phyloP scores from a whole-genome alignment of 345 rosid genomes.

The Camelina neglecta region DNA sequence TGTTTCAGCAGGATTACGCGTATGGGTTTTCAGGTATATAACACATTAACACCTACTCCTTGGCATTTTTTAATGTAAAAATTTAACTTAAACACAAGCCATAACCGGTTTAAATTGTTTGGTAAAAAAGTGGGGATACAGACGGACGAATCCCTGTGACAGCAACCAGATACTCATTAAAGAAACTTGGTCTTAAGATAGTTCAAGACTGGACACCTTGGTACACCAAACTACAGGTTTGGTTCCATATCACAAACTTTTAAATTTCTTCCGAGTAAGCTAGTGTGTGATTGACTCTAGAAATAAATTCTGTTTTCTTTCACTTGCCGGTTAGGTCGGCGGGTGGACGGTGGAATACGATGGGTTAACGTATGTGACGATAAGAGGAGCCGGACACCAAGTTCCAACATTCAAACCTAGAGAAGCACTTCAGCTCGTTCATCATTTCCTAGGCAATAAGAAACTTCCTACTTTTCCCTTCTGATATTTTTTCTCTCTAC shows the following conservation, averaged over 20 bases:
- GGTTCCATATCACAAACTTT: neutral
- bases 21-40: slow-evolving; percentile 76
- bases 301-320: neutral
- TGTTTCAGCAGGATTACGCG: slow-evolving; percentile 66
- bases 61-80: neutral
- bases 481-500: slow-evolving; percentile 30
- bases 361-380: slow-evolving; percentile 63
- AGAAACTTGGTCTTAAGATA: slow-evolving; percentile 68
- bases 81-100: neutral
- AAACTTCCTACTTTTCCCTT: slow-evolving; percentile 61
- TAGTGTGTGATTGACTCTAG: neutral
- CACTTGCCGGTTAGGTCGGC: slow-evolving; percentile 52
- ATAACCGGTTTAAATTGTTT: neutral
- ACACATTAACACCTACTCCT: neutral
- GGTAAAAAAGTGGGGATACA: slow-evolving; percentile 69
- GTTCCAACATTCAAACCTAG: slow-evolving; percentile 74
- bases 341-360: slow-evolving; percentile 77
- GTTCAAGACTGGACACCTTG: slow-evolving; percentile 78
- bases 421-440: slow-evolving; percentile 60
- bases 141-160: slow-evolving; percentile 92
- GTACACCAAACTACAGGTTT: slow-evolving; percentile 65
- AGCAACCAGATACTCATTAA: slow-evolving; percentile 65
- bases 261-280: neutral
- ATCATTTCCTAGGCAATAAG: slow-evolving; percentile 60
- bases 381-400: slow-evolving; percentile 81